Evolutionary conservation across 1,139 yeast species (phyloP), one percentile per base, ranked within the genome.

Genomic region (Lodderomyces metapsilosis): DNA sequence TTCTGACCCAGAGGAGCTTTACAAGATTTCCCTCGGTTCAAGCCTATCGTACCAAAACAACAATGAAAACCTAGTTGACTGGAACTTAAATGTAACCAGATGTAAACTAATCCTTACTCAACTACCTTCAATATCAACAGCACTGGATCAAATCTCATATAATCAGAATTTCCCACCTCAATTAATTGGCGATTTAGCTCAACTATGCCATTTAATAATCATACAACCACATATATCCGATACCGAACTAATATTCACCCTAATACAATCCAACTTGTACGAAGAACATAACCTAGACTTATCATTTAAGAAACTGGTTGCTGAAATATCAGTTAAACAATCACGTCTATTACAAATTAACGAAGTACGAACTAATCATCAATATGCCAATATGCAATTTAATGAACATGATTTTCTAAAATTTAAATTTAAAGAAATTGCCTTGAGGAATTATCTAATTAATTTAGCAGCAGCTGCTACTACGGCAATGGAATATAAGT

Each of bases 391-490:
- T 7, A 15, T 32, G 30, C 57, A 62, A n/a, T 53, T 64, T 21
- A 58, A 30, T 21, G 27, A 30, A 23, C 35, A 37, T 13, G 36
- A 30, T 13, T 62, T 53, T 37, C 57, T 72, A 39, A 60, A 61
- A 39, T 65, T 69, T 47, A 62, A 67, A 41, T 73, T 62, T 48
- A 73, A 71, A 53, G 73, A 71, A 43, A 68, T 74, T 22, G 80
- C 80, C 7, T 54, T 76, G 16, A 52, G 80, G 41, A 76, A 76
- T 54, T 76, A 74, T 47, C 58, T 76, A 43, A 62, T 76, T 15
- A 76, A 76, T 52, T 59, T 76, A 43, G 75, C 79, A 5, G 80
- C 80, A 4, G 82, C 81, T 2, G 76, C 80, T 3, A 75, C 79
- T 25, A 76, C 82, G 0, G 74, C 78, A 4, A 66, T 71, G 45